These are phyloP conservation scores for Globisporangium solare DNA, from an alignment of 352 stramenopile species.

Conservation along the genomic window DNA sequence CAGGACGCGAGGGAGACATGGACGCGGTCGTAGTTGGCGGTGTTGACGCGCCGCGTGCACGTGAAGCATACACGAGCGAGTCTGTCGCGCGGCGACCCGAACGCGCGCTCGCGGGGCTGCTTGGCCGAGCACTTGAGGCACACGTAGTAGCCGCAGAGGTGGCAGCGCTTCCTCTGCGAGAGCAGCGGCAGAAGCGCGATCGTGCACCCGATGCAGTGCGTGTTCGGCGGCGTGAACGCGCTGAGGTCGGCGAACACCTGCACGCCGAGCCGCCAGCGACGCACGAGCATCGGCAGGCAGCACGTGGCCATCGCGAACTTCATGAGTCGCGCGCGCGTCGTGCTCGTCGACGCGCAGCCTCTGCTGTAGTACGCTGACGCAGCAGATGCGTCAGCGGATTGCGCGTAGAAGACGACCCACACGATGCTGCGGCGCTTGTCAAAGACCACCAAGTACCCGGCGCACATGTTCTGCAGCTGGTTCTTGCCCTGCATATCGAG, in stretches of 20 bases:
- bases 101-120: conserved; percentile 25
- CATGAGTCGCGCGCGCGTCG: conserved; percentile 18
- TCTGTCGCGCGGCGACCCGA: conserved; percentile 18
- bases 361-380: conserved; percentile 7
- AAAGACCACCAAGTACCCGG: conserved; percentile 16
- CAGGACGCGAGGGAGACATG: conserved; percentile 17
- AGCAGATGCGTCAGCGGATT: conserved; percentile 1
- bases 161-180: conserved; percentile 33
- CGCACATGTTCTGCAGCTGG: conserved; percentile 16
- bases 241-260: conserved; percentile 30
- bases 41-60: conserved; percentile 51
- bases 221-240: conserved; percentile 19
- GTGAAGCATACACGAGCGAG: conserved; percentile 40
- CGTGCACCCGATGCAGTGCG: conserved; percentile 39
- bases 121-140: conserved; percentile 39
- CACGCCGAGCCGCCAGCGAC: conserved; percentile 31
- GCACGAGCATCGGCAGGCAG: conserved; percentile 32
- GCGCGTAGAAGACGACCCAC: conserved; percentile 15
- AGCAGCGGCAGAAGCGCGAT: conserved; percentile 19
- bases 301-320: conserved; percentile 23
- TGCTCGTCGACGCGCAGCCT: conserved; percentile 16
- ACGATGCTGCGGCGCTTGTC: conserved; percentile 15
- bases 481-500: conserved; percentile 9
- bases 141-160: conserved; percentile 44
- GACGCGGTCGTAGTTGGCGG: conserved; percentile 46